phyloP scores from a whole-genome alignment of 805 yeast species.

The Lachancea nothofagi region DNA sequence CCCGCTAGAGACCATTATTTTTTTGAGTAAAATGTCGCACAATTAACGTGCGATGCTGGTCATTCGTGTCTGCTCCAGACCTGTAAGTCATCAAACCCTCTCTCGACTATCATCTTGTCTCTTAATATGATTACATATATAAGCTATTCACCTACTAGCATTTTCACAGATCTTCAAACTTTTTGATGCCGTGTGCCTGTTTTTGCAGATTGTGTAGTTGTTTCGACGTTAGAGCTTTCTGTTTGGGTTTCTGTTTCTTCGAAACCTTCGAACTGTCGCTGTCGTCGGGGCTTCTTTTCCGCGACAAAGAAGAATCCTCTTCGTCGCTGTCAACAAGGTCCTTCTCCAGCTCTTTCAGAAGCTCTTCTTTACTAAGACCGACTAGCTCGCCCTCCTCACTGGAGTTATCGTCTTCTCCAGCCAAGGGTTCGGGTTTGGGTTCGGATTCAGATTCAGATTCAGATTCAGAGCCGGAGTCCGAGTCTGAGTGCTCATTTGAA shows the following conservation, averaged over 20 bases:
- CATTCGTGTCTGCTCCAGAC: no score
- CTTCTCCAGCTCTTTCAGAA: constrained; percentile 31
- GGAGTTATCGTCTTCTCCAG: constrained; percentile 24
- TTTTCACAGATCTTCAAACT: constrained; percentile 52
- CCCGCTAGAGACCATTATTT: constrained; percentile 33
- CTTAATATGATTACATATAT: no score
- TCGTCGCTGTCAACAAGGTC: constrained; percentile 17
- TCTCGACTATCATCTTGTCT: no score
- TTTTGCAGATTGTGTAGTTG: constrained; percentile 44
- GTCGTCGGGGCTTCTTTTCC: constrained; percentile 13
- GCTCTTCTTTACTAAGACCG: constrained; percentile 28
- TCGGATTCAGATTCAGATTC: constrained; percentile 27
- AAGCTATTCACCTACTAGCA: not conserved
- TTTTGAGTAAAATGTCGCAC: not conserved
- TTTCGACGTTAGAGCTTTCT: constrained; percentile 37
- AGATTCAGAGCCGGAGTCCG: constrained; percentile 13
- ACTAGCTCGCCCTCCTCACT: constrained; percentile 11
- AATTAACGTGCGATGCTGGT: not conserved
- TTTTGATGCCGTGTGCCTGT: constrained; percentile 59
- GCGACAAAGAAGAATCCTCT: constrained; percentile 14
- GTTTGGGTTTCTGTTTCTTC: constrained; percentile 31
- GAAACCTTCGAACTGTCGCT: constrained; percentile 20
- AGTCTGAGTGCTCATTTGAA: not conserved
- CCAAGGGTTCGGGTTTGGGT: no score
- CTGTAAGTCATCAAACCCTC: no score